Evolutionary conservation across 257 asterid genomes (phyloP).

Genomic region (Echites panduratus): DNA sequence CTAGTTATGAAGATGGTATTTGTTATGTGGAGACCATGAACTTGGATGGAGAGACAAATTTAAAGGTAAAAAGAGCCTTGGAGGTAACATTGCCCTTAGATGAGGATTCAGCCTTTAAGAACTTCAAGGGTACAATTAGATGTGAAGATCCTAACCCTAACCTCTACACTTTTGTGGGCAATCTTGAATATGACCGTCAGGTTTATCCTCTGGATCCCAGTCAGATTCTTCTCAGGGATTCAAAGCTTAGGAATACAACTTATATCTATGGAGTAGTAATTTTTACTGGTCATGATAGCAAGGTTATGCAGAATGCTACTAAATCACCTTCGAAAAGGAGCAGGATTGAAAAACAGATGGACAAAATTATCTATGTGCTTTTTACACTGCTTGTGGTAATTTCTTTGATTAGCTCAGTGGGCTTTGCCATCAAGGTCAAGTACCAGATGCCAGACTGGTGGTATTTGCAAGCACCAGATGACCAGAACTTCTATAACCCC

Average conservation of each 20-base stretch:
- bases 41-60: slow-evolving; percentile 93
- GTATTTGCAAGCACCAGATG: slow-evolving; percentile 70
- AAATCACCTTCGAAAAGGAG: slow-evolving; percentile 93
- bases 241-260: slow-evolving; percentile 85
- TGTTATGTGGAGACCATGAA: slow-evolving; percentile 97
- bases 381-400: slow-evolving; percentile 66
- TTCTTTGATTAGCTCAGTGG: slow-evolving; percentile 68
- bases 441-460: slow-evolving; percentile 71
- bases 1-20: slow-evolving; percentile 89
- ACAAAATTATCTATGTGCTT: slow-evolving; percentile 82
- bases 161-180: slow-evolving; percentile 85
- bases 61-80: slow-evolving; percentile 77
- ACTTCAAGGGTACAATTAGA: slow-evolving; percentile 57
- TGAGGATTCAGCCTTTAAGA: slow-evolving; percentile 60
- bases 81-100: slow-evolving; percentile 64
- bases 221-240: slow-evolving; percentile 90
- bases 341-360: slow-evolving; percentile 82
- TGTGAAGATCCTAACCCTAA: slow-evolving; percentile 94
- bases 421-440: slow-evolving; percentile 72
- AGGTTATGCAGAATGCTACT: slow-evolving; percentile 92
- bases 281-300: slow-evolving; percentile 89
- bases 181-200: slow-evolving; percentile 58
- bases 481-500: slow-evolving; percentile 51
- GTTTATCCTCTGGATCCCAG: slow-evolving; percentile 81
- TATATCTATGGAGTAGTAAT: slow-evolving; percentile 78